Percentiles rank a stretch among this genome's conserved stretches.
Conservation (phyloP, 345 rosid genomes). For the Eucalyptus pumila region DNA sequence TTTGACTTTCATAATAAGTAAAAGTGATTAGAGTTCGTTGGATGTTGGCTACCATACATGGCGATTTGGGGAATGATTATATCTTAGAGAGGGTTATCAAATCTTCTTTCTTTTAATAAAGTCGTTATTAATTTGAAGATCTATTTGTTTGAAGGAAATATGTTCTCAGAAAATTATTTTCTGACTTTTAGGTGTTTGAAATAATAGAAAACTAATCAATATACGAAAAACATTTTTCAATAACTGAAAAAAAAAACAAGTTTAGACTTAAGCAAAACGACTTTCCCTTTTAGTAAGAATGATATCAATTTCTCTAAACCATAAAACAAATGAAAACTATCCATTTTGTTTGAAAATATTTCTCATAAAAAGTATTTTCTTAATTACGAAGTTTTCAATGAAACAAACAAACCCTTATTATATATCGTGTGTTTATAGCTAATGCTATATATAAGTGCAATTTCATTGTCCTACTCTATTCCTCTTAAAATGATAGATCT, state of each 20-base stretch:
- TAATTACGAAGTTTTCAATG: too few relatives aligned
- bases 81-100: not conserved
- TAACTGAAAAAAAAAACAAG: not conserved
- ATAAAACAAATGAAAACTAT: too few relatives aligned
- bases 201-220: not conserved
- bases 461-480: not conserved
- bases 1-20: not conserved
- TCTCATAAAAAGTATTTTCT: too few relatives aligned
- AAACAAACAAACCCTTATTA: not conserved
- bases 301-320: not conserved
- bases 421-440: too few relatives aligned
- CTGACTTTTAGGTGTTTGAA: too few relatives aligned
- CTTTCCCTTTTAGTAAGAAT: not conserved
- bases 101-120: too few relatives aligned
- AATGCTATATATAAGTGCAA: too few relatives aligned
- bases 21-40: not conserved
- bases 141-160: not conserved
- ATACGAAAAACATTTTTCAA: too few relatives aligned
- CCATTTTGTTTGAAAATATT: not conserved
- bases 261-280: not conserved
- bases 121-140: too few relatives aligned
- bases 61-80: not conserved
- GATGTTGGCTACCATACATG: not conserved
- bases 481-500: not conserved
- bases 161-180: too few relatives aligned